Conservation (phyloP, 768 basidiomycete genomes). For the Leccinellum albellum region DNA sequence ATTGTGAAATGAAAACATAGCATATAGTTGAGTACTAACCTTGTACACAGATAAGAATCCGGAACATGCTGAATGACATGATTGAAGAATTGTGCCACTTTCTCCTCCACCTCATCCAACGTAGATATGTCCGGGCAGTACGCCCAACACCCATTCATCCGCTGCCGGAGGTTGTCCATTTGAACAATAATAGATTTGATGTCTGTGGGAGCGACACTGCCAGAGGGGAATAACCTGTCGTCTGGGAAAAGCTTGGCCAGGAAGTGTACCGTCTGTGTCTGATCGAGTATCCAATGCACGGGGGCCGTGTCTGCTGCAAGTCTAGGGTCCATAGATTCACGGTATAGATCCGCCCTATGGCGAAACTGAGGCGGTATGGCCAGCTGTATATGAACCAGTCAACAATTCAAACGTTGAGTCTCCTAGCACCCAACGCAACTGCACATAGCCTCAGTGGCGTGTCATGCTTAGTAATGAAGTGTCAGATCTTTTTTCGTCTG, state of each 20-base stretch:
- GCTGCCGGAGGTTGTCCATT: too few species aligned
- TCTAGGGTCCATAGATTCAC: not conserved
- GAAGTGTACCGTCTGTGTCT: not conserved
- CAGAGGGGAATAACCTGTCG: not conserved
- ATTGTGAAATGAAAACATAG: too few species aligned
- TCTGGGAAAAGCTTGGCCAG: not conserved
- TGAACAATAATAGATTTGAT: too few species aligned
- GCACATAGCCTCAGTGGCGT: not conserved
- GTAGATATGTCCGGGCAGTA: too few species aligned
- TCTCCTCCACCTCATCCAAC: too few species aligned
- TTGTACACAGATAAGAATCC: too few species aligned
- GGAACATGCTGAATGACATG: too few species aligned
- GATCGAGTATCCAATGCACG: not conserved
- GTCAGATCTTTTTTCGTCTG: not conserved
- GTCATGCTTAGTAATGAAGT: not conserved
- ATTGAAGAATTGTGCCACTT: too few species aligned
- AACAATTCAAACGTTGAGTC: not conserved
- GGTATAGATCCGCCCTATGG: not conserved
- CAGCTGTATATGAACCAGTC: too few species aligned
- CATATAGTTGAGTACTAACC: too few species aligned
- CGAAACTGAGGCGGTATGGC: not conserved
- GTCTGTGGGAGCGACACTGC: not conserved
- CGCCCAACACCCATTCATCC: too few species aligned
- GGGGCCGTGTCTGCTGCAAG: not conserved
- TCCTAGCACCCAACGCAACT: not conserved